Evolutionary conservation across 2,329 filamentous ascomycete genomes (phyloP).

Genomic region (Biscogniauxia marginata): DNA sequence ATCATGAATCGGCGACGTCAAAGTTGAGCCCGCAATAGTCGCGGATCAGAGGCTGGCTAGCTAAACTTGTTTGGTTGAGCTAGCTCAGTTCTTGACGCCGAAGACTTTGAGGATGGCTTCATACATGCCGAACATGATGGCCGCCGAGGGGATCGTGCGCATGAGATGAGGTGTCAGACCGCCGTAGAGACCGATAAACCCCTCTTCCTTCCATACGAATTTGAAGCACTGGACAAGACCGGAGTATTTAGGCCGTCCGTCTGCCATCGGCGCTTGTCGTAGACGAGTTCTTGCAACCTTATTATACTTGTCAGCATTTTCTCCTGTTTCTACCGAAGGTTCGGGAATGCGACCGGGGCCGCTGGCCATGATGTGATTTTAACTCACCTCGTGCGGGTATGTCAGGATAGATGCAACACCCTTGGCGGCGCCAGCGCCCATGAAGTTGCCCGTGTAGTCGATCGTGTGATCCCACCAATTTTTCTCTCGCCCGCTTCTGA

Average conservation of each 20-base stretch:
- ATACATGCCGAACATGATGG: conserved; percentile 95
- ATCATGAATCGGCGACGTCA: too few species aligned
- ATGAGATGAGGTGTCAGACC: conserved; percentile 90
- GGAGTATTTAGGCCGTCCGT: conserved; percentile 78
- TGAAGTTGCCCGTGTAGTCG: conserved; percentile 75
- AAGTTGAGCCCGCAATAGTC: neutral
- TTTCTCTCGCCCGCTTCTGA: conserved; percentile 58
- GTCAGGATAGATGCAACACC: conserved; percentile 79
- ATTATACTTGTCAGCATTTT: neutral
- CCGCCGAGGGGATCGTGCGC: conserved; percentile 85
- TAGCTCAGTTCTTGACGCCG: conserved; percentile 29
- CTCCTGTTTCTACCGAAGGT: neutral
- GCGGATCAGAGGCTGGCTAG: neutral
- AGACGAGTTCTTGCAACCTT: conserved; percentile 80
- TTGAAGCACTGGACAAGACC: conserved; percentile 86
- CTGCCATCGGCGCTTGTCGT: conserved; percentile 75
- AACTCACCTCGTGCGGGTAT: conserved; percentile 83
- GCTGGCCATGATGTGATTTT: neutral
- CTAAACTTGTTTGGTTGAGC: neutral
- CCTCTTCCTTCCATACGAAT: conserved; percentile 84
- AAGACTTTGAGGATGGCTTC: conserved; percentile 50
- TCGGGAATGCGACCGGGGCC: conserved; percentile 4
- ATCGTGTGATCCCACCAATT: conserved; percentile 73
- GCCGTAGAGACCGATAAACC: conserved; percentile 81
- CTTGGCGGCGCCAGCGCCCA: conserved; percentile 81